Conservation (phyloP, 2,329 filamentous ascomycete genomes). For the Colletotrichum incanum region DNA sequence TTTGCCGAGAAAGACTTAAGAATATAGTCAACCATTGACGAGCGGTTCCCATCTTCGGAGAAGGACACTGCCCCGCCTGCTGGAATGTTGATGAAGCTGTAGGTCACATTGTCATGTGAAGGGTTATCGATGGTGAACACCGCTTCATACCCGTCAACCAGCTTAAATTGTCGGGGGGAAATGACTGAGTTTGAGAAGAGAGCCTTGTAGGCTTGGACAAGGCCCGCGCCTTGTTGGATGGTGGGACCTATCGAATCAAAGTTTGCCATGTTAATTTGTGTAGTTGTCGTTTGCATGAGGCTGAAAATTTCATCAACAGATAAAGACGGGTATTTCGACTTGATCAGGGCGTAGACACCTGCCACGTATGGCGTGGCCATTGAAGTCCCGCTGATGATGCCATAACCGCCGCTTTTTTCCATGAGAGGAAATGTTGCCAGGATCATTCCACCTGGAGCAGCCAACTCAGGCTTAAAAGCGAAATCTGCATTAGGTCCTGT, state of each 20-base stretch:
- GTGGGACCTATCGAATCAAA: constrained; percentile 10
- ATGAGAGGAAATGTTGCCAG: constrained; percentile 54
- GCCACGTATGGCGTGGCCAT: constrained; percentile 55
- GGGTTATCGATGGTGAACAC: constrained; percentile 71
- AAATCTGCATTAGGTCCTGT: constrained; percentile 40
- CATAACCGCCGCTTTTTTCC: constrained; percentile 48
- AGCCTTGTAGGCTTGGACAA: constrained; percentile 35
- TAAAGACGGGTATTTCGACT: constrained; percentile 50
- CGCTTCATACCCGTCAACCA: constrained; percentile 69
- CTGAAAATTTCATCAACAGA: constrained; percentile 49
- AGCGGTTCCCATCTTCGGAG: constrained; percentile 44
- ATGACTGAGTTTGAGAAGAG: constrained; percentile 46
- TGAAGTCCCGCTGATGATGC: constrained; percentile 54
- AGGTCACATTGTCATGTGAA: constrained; percentile 63
- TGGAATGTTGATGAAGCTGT: constrained; percentile 65
- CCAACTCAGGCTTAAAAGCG: constrained; percentile 51
- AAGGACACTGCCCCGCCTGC: constrained; percentile 70
- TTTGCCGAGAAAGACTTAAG: constrained; percentile 59
- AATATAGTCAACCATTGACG: constrained; percentile 3
- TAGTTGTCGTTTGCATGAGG: constrained; percentile 51
- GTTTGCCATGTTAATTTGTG: constrained; percentile 46
- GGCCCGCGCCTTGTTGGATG: constrained; percentile 39
- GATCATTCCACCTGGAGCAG: constrained; percentile 54
- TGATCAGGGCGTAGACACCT: constrained; percentile 54
- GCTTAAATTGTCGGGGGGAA: constrained; percentile 74